Conservation (phyloP, 352 stramenopile species). For the Globisporangium recalcitrans region DNA sequence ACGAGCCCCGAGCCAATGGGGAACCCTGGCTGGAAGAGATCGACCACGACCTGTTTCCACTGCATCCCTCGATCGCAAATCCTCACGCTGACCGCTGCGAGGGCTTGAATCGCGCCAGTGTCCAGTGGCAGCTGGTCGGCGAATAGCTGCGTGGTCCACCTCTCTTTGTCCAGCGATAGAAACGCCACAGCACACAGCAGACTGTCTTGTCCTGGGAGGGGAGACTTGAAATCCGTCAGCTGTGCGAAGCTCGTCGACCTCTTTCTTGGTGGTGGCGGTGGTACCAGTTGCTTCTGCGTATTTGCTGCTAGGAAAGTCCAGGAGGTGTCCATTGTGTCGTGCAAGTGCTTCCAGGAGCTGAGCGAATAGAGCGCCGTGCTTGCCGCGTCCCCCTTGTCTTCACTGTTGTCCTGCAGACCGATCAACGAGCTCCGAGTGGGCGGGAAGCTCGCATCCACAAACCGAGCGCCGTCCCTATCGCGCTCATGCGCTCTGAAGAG, state of each 20-base stretch:
- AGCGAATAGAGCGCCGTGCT: conserved; percentile 11
- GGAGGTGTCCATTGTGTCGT: conserved; percentile 20
- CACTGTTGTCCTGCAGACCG: too few species aligned
- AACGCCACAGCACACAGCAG: conserved; percentile 30
- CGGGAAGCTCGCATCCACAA: conserved; percentile 40
- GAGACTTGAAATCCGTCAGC: conserved; percentile 15
- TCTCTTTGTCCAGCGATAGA: conserved; percentile 15
- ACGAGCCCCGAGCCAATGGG: conserved; percentile 28
- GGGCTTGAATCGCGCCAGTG: background rate
- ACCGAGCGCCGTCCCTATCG: conserved; percentile 9
- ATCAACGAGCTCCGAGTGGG: conserved; percentile 6
- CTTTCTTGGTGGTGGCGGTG: background rate
- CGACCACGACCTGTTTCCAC: conserved; percentile 36
- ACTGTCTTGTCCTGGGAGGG: conserved; percentile 27
- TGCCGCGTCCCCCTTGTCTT: background rate
- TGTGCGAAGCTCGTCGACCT: background rate
- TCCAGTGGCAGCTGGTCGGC: background rate
- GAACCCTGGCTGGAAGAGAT: conserved; percentile 42
- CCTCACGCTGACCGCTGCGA: conserved; percentile 14
- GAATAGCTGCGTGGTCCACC: conserved; percentile 25
- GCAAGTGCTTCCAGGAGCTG: conserved; percentile 27
- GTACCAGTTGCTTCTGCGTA: background rate
- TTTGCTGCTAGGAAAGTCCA: conserved; percentile 23
- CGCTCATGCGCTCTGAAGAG: conserved; percentile 19
- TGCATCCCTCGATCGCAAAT: conserved; percentile 26